Base-by-base conservation (phyloP, 805 yeast genomes). In the Wickerhamiella hasegawae region DNA sequence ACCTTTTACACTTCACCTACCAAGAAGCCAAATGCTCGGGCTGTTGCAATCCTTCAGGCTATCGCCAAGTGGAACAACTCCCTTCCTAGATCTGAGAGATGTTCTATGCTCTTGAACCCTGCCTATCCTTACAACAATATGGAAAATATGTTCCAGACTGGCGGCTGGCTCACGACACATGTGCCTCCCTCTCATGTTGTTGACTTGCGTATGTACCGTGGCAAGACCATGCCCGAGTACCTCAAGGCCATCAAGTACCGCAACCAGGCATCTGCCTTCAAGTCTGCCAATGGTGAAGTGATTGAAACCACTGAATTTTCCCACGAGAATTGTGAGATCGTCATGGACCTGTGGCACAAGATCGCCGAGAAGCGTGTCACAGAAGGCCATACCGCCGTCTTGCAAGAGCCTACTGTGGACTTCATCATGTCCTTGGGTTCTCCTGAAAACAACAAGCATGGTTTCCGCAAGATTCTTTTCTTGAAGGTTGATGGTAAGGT, bases 171-270 rank as follows among this genome's bases (percentile, higher is more conserved):
- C 18, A 46, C 49, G 3, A 47, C 56, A 1, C 46, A 47, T 0
- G 43, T 63, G 17, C 65, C 66, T 5, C 47, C 62, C 1, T 57
- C 66, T 4, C 63, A 62, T 37, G 59, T 63, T 16, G 49, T 60
- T 16, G 66, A 63, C 38, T 41, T 63, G 24, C 49, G 66, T 14
- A 59, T 63, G 2, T 49, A 45, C 44, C 42, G 42, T 35, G 55
- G 55, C 27, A 44, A 52, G 35, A 44, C 57, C 4, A 24, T 58
- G n/a, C 40, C 36, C 11, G 60, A 60, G 35, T 62, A 59, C 36
- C 53, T 63, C 34, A 62, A 60, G 40, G 57, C 58, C 16, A 54
- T 63, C 39, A 62, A 61, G 45, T 62, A 62, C 39, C 48, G 67
- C 31, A 55, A 48, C 36, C 65, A 61, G 40, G 55, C 55, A 4